A percentile compares a stretch with the other conserved stretches of the same genome.
phyloP scores from a whole-genome alignment of 164 flowering plant species.

The Platanus orientalis region DNA sequence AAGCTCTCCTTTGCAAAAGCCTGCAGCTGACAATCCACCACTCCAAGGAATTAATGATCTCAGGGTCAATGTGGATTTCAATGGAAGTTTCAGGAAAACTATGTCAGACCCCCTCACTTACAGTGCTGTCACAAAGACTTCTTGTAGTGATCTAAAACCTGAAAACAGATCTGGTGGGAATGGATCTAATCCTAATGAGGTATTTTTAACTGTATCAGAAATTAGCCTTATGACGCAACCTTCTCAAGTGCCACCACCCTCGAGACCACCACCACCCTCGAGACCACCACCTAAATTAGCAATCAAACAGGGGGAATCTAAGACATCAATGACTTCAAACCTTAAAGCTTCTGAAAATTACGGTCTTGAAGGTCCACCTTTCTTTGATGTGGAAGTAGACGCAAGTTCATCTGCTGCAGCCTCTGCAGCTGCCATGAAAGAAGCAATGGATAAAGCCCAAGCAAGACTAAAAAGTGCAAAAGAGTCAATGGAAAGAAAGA shows the following conservation, averaged over 20 bases:
- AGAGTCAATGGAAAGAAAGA: constrained; percentile 50
- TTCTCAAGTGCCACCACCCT: constrained; percentile 74
- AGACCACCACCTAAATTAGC: constrained; percentile 70
- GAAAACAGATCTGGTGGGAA: constrained; percentile 18
- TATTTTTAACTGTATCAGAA: constrained; percentile 54
- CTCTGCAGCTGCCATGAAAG: constrained; percentile 65
- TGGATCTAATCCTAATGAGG: constrained; percentile 20
- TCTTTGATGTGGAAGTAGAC: constrained; percentile 73
- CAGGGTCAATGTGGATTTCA: constrained; percentile 17
- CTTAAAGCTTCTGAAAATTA: constrained; percentile 19
- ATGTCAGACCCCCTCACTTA: constrained; percentile 21
- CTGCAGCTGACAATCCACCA: constrained; percentile 8
- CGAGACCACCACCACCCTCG: constrained; percentile 83
- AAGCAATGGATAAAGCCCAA: constrained; percentile 66
- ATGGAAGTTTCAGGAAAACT: constrained; percentile 24
- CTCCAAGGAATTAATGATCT: constrained; percentile 21
- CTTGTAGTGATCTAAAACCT: constrained; percentile 23
- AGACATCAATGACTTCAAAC: constrained; percentile 18
- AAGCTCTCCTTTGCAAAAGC: constrained; percentile 16
- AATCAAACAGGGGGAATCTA: constrained; percentile 26
- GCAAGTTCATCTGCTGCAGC: constrained; percentile 60
- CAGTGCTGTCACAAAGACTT: constrained; percentile 12
- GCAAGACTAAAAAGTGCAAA: constrained; percentile 51
- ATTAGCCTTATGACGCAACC: constrained; percentile 71
- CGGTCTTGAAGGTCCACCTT: constrained; percentile 40